Evolutionary conservation across 1,284 basidiomycete species (phyloP).

Genomic region (Golubevia sp.): DNA sequence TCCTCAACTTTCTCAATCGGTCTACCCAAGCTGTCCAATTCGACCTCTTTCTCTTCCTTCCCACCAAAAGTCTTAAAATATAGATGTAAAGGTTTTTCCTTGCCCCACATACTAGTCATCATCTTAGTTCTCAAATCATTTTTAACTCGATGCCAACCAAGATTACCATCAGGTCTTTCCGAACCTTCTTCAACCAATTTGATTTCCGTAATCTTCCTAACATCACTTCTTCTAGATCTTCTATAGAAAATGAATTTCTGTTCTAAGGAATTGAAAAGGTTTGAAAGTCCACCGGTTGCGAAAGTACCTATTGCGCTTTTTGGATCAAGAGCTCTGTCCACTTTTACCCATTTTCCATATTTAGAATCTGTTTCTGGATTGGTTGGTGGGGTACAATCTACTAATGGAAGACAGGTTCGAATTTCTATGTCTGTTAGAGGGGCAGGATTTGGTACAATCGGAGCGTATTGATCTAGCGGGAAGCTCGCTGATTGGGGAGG

Average conservation of each 20-base stretch:
- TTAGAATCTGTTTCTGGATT: constrained; percentile 22
- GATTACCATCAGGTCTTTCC: constrained; percentile 12
- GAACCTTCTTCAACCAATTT: constrained; percentile 21
- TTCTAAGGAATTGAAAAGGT: constrained; percentile 22
- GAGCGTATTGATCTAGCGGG: constrained; percentile 41
- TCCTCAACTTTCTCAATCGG: background rate
- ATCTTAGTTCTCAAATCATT: constrained; percentile 22
- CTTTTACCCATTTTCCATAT: constrained; percentile 31
- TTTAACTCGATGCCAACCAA: constrained; percentile 38
- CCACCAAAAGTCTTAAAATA: constrained; percentile 27
- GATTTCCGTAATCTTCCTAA: constrained; percentile 35
- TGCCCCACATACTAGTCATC: constrained; percentile 13
- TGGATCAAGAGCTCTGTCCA: constrained; percentile 32
- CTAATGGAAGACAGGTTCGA: constrained; percentile 20
- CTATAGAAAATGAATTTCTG: constrained; percentile 48
- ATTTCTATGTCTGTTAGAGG: constrained; percentile 45
- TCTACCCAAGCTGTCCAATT: too few relatives aligned
- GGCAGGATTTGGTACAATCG: constrained; percentile 36
- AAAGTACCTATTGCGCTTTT: constrained; percentile 10
- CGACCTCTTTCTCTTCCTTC: background rate
- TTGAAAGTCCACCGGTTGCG: background rate
- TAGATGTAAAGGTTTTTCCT: constrained; percentile 23
- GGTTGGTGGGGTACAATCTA: constrained; percentile 20
- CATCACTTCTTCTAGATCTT: constrained; percentile 19
- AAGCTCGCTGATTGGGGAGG: constrained; percentile 5